Conservation (phyloP, 805 yeast species). For the Lipomyces mesembrius region DNA sequence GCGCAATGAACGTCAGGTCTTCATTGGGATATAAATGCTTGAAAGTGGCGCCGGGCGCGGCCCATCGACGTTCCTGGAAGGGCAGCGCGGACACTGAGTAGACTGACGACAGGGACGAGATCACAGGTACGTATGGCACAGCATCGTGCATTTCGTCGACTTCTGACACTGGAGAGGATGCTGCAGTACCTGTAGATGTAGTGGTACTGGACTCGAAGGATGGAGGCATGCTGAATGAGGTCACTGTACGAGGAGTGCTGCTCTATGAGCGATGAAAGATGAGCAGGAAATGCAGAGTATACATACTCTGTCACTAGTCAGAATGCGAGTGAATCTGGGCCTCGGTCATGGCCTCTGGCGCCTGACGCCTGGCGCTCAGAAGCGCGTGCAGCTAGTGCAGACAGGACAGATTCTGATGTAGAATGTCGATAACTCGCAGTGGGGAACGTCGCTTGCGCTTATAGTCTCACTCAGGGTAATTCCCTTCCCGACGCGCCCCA, state of each 20-base stretch:
- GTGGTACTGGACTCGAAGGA: constrained; percentile 7
- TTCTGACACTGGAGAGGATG: not conserved
- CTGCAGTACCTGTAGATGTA: not conserved
- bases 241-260: not conserved
- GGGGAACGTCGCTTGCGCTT: not conserved
- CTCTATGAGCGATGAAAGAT: no score
- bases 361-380: no score
- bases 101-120: constrained; percentile 16
- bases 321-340: no score
- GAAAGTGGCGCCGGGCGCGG: constrained; percentile 6
- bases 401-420: no score
- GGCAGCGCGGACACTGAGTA: constrained; percentile 18
- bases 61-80: constrained; percentile 22
- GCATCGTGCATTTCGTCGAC: not conserved
- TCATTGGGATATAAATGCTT: constrained; percentile 21
- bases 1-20: constrained; percentile 54
- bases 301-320: no score
- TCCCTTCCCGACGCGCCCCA: no score
- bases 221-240: constrained; percentile 12
- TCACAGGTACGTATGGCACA: constrained; percentile 13
- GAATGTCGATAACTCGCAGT: no score
- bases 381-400: no score
- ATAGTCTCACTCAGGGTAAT: not conserved
- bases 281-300: no score
- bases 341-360: no score